Conservation (phyloP, 768 basidiomycete genomes). For the Psilocybe azurescens region DNA sequence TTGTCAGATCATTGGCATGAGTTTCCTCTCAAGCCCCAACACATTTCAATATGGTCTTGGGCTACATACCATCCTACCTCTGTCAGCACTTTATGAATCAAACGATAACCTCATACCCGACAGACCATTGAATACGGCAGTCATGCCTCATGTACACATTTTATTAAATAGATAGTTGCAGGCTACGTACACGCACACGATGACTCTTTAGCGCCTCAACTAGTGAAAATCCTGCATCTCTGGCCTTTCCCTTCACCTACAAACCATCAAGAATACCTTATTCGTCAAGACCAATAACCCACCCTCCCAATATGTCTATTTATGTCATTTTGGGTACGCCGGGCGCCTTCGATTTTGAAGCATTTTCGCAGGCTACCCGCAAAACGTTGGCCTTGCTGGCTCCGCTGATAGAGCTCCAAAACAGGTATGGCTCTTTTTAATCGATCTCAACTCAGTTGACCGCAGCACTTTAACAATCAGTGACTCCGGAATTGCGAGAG, state of each 20-base stretch:
- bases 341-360: constrained; percentile 19
- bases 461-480: background rate
- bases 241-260: background rate
- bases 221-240: background rate
- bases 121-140: no score
- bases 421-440: constrained; percentile 4
- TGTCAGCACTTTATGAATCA: no score
- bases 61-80: no score
- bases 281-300: background rate
- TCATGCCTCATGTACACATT: no score
- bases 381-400: constrained; percentile 18
- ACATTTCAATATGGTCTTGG: no score
- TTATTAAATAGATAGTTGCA: no score
- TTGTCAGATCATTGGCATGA: no score
- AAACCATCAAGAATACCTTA: background rate
- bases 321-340: constrained; percentile 22
- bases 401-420: constrained; percentile 13
- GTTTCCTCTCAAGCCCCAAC: no score
- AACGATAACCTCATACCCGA: no score
- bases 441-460: background rate
- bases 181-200: no score
- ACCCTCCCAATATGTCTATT: constrained; percentile 15
- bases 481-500: background rate
- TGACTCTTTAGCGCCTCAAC: no score
- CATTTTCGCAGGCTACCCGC: constrained; percentile 19